Evolutionary conservation across 768 basidiomycete genomes (phyloP).

Genomic region (Termitomyces titanicus): DNA sequence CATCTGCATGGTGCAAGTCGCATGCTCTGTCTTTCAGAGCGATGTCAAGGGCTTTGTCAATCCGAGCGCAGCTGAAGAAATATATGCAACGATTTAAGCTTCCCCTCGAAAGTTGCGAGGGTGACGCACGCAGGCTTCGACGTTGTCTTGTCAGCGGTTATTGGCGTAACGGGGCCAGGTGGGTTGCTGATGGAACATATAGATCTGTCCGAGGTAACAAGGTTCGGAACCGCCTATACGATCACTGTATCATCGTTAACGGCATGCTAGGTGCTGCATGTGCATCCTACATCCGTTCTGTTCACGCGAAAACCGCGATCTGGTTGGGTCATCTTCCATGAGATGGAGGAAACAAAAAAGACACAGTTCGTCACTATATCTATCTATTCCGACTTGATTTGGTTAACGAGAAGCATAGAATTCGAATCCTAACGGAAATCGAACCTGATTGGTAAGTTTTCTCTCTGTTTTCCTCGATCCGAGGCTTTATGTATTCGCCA

Average conservation of each 20-base stretch:
- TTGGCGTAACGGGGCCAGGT: constrained; percentile 90
- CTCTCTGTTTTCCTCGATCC: background rate
- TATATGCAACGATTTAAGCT: constrained; percentile 90
- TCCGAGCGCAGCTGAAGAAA: constrained; percentile 91
- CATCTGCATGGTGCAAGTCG: constrained; percentile 89
- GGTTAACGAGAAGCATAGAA: constrained; percentile 44
- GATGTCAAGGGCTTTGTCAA: constrained; percentile 90
- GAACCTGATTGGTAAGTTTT: constrained; percentile 84
- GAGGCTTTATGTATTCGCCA: constrained; percentile 4
- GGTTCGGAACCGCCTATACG: constrained; percentile 37
- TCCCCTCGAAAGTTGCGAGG: constrained; percentile 82
- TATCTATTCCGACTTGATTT: background rate
- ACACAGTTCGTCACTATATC: constrained; percentile 66
- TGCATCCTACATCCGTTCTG: constrained; percentile 91
- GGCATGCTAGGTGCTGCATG: constrained; percentile 64
- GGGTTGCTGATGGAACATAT: constrained; percentile 92
- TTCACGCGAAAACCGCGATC: constrained; percentile 90
- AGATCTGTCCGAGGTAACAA: constrained; percentile 82
- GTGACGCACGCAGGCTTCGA: constrained; percentile 79
- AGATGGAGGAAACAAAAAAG: constrained; percentile 96
- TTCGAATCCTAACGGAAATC: constrained; percentile 89
- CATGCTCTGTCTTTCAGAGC: constrained; percentile 94
- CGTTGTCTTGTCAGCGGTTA: constrained; percentile 90
- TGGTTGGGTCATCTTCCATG: constrained; percentile 94
- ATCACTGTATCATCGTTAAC: background rate